A percentile compares a stretch with the other conserved stretches of the same genome.
phyloP scores from a whole-genome alignment of 2,329 filamentous ascomycete genomes.

The Fusarium cyanostomum region DNA sequence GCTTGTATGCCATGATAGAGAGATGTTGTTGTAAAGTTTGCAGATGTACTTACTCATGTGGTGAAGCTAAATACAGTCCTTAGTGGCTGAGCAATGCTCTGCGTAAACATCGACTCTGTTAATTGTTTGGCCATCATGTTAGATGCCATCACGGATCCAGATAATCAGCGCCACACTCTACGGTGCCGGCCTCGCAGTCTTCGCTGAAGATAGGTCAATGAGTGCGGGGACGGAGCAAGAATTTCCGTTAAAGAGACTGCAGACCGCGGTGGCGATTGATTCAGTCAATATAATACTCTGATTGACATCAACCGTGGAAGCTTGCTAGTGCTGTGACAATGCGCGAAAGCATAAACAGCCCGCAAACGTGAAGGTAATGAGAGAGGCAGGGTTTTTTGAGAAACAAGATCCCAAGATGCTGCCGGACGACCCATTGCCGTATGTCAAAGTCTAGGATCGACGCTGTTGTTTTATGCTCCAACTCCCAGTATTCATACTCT shows the following conservation, averaged over 20 bases:
- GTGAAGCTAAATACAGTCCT: too few species aligned
- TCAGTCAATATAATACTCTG: conserved; percentile 17
- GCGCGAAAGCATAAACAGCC: background rate
- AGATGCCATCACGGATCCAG: too few species aligned
- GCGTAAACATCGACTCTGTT: too few species aligned
- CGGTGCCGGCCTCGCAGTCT: too few species aligned
- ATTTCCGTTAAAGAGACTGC: background rate
- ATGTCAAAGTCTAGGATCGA: background rate
- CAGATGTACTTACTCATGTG: too few species aligned
- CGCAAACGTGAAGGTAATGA: background rate
- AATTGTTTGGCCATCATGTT: too few species aligned
- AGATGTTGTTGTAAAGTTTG: too few species aligned
- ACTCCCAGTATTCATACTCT: too few species aligned
- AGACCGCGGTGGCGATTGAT: conserved; percentile 12
- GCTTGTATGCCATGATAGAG: too few species aligned
- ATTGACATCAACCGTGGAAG: conserved; percentile 14
- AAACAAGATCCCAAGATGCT: background rate
- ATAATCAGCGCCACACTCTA: conserved; percentile 26
- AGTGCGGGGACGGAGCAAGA: background rate
- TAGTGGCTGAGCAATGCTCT: too few species aligned
- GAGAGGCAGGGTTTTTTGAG: background rate
- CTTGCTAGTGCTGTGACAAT: conserved; percentile 15
- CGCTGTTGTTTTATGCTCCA: too few species aligned
- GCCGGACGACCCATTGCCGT: conserved; percentile 3
- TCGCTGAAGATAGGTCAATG: conserved; percentile 8